phyloP scores from a whole-genome alignment of 2,329 filamentous ascomycete genomes.

The Hymenoscyphus scutula region DNA sequence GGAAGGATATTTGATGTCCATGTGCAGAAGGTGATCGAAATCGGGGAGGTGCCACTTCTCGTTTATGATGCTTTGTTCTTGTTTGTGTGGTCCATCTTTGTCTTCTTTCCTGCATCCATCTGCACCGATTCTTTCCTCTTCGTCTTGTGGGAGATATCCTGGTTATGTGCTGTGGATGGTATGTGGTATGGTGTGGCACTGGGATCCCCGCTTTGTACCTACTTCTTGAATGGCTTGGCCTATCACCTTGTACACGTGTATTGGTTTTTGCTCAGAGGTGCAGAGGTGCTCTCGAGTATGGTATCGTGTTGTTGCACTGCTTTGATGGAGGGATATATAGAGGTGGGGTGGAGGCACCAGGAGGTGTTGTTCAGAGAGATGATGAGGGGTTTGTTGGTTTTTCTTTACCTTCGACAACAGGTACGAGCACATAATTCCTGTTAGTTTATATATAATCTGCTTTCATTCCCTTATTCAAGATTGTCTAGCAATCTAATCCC shows the following conservation, averaged over 20 bases:
- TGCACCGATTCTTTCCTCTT: background rate
- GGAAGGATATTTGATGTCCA: background rate
- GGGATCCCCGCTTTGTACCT: background rate
- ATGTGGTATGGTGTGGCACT: background rate
- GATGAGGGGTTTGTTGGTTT: too few relatives aligned
- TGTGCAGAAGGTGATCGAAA: background rate
- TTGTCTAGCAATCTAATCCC: background rate
- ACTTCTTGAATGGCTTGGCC: conserved; percentile 7
- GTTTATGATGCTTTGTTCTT: background rate
- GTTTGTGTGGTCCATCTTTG: background rate
- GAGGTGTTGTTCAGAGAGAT: too few relatives aligned
- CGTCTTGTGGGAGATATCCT: background rate
- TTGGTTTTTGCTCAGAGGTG: too few relatives aligned
- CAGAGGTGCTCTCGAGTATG: background rate
- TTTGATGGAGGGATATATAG: background rate
- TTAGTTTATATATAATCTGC: too few relatives aligned
- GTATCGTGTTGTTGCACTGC: background rate
- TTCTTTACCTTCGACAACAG: too few relatives aligned
- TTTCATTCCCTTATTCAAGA: too few relatives aligned
- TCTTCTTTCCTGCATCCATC: background rate
- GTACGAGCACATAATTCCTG: too few relatives aligned
- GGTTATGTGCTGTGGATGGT: background rate
- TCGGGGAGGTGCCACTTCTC: background rate
- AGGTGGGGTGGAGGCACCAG: background rate
- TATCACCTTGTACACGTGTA: conserved; percentile 18